Conservation (phyloP, 2,329 filamentous ascomycete genomes). For the Colletotrichum costaricense region DNA sequence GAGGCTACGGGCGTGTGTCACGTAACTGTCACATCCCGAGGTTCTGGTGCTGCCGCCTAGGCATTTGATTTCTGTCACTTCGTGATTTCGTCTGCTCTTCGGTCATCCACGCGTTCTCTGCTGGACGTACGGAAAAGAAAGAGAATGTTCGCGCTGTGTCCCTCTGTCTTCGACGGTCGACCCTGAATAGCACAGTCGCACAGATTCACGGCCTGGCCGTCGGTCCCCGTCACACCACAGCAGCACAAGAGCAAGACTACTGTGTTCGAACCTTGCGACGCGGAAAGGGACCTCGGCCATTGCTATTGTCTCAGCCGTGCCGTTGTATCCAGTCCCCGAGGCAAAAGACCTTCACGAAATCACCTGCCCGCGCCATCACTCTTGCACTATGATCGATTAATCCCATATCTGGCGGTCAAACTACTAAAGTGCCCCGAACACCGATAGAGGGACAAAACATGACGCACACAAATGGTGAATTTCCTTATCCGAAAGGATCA, state of each 20-base stretch:
- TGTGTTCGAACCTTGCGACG: not conserved
- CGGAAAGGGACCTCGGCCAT: constrained; percentile 8
- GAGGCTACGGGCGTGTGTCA: not conserved
- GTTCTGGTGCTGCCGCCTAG: not conserved
- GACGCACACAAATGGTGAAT: not conserved
- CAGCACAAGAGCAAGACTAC: not conserved
- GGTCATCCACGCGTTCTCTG: not conserved
- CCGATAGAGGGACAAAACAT: constrained; percentile 5
- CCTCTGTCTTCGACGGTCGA: not conserved
- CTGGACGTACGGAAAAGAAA: not conserved
- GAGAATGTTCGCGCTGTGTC: not conserved
- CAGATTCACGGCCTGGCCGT: not conserved
- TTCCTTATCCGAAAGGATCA: not conserved
- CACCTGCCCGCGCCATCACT: not conserved
- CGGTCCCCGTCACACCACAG: constrained; percentile 2
- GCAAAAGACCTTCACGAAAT: not conserved
- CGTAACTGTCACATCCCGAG: constrained; percentile 28
- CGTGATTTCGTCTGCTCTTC: constrained; percentile 7
- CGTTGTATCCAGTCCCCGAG: not conserved
- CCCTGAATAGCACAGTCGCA: not conserved
- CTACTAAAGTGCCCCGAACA: not conserved
- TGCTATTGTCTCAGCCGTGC: constrained; percentile 1
- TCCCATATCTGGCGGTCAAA: not conserved
- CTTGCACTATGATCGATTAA: not conserved
- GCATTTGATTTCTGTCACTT: not conserved